Percentiles rank a stretch among this genome's conserved stretches.
Evolutionary conservation across 2,329 filamentous ascomycete genomes (phyloP).

Genomic region (Aspergillus sp.): DNA sequence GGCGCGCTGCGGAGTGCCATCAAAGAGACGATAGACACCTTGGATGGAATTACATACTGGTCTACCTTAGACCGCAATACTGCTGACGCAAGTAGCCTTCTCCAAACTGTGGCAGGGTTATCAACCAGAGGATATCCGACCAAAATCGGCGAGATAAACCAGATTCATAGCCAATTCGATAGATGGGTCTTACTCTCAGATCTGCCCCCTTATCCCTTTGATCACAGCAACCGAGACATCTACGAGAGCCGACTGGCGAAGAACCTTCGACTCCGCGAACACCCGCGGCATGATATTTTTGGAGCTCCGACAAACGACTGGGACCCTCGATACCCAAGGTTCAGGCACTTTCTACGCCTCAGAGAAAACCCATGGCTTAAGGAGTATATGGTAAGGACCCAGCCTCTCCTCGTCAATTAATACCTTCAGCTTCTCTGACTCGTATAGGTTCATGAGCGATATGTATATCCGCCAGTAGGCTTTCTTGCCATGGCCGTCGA

Average conservation of each 20-base stretch:
- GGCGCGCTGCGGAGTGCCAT: slow-evolving; percentile 7
- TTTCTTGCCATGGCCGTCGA: slow-evolving; percentile 31
- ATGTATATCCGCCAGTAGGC: slow-evolving; percentile 27
- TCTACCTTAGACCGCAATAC: slow-evolving; percentile 23
- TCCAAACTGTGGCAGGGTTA: slow-evolving; percentile 20
- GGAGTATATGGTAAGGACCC: slow-evolving; percentile 24
- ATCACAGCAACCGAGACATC: slow-evolving; percentile 21
- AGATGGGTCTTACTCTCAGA: slow-evolving; percentile 19
- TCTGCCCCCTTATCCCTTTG: slow-evolving; percentile 28
- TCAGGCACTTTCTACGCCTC: slow-evolving; percentile 28
- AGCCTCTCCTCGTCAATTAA: too few relatives aligned
- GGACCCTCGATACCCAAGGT: slow-evolving; percentile 23
- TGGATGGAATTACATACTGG: slow-evolving; percentile 15
- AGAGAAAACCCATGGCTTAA: slow-evolving; percentile 30
- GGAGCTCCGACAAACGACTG: slow-evolving; percentile 29
- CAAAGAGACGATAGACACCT: slow-evolving; percentile 1
- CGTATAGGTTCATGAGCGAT: slow-evolving; percentile 15
- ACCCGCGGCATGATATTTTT: slow-evolving; percentile 29
- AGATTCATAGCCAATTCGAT: slow-evolving; percentile 1
- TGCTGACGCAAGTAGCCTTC: slow-evolving; percentile 15
- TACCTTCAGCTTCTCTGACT: slow-evolving; percentile 2
- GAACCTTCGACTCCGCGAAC: slow-evolving; percentile 23
- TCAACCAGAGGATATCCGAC: slow-evolving; percentile 18
- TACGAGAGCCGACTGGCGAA: slow-evolving; percentile 28
- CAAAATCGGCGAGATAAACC: slow-evolving; percentile 24